Evolutionary conservation across 2,329 filamentous ascomycete genomes (phyloP).

Genomic region (Proliferodiscus dingleyae): DNA sequence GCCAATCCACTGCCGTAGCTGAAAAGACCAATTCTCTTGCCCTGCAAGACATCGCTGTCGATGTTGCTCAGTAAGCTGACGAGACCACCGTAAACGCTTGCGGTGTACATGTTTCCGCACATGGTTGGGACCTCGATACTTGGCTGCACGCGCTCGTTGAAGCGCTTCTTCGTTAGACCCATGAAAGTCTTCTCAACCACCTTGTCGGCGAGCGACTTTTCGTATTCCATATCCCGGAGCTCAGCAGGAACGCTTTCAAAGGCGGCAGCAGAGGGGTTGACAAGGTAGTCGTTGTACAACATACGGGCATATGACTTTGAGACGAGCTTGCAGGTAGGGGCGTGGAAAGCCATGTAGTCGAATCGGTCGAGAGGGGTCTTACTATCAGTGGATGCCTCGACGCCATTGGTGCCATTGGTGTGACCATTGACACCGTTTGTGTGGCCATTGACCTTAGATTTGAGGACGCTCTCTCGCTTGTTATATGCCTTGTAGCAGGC

Average conservation of each 20-base stretch:
- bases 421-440: conserved; percentile 37
- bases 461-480: conserved; percentile 62
- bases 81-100: conserved; percentile 53
- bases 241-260: conserved; percentile 74
- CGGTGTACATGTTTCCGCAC: conserved; percentile 62
- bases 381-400: conserved; percentile 31
- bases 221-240: conserved; percentile 72
- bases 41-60: conserved; percentile 50
- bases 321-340: conserved; percentile 83
- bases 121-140: conserved; percentile 71
- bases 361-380: conserved; percentile 73
- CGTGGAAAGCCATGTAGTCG: conserved; percentile 78
- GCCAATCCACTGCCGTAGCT: conserved; percentile 70
- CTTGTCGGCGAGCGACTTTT: conserved; percentile 76
- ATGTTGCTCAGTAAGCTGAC: conserved; percentile 49
- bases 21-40: conserved; percentile 54
- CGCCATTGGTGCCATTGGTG: conserved; percentile 20
- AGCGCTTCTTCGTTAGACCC: conserved; percentile 77
- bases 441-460: conserved; percentile 48
- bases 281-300: conserved; percentile 80
- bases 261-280: conserved; percentile 58
- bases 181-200: conserved; percentile 84
- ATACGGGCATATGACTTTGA: conserved; percentile 80
- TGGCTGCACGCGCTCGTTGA: conserved; percentile 70
- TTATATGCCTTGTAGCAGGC: conserved; percentile 77